phyloP scores from a whole-genome alignment of 2,329 filamentous ascomycete genomes.

The Trichothecium sympodiale region DNA sequence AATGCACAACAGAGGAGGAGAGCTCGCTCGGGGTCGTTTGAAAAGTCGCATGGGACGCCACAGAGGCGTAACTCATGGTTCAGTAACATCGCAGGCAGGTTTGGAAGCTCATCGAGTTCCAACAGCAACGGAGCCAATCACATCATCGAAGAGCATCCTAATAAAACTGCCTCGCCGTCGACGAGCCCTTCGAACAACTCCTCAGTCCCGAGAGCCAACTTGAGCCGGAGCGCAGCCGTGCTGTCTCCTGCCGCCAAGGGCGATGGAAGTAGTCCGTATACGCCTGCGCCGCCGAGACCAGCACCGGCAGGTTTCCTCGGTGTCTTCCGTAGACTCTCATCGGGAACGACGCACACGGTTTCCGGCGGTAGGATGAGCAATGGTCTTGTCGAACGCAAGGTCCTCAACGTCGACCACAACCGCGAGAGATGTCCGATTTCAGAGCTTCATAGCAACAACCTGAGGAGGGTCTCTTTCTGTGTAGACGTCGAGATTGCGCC shows the following conservation, averaged over 20 bases:
- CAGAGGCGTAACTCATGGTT: conserved; percentile 77
- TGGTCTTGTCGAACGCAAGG: conserved; percentile 64
- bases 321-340: conserved; percentile 73
- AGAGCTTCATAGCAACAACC: conserved; percentile 69
- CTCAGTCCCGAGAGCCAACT: not conserved
- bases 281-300: conserved; percentile 61
- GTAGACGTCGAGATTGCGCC: conserved; percentile 96
- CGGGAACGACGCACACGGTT: conserved; percentile 16
- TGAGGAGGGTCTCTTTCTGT: conserved; percentile 85
- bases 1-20: conserved; percentile 11
- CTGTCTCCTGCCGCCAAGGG: conserved; percentile 43
- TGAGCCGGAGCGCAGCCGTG: conserved; percentile 41
- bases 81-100: conserved; percentile 84
- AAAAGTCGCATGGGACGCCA: conserved; percentile 20
- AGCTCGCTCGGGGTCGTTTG: conserved; percentile 23
- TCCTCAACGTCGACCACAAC: conserved; percentile 76
- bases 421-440: conserved; percentile 69
- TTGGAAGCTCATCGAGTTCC: conserved; percentile 30
- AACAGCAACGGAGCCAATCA: conserved; percentile 11
- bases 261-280: conserved; percentile 55
- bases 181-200: not conserved
- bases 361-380: conserved; percentile 41
- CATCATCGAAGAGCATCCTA: conserved; percentile 1
- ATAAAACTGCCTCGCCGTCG: not conserved
- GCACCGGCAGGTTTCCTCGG: conserved; percentile 64